Evolutionary conservation across 2,329 filamentous ascomycete species (phyloP), one percentile per base, ranked within the genome.

Genomic region (Fusarium penzigii): DNA sequence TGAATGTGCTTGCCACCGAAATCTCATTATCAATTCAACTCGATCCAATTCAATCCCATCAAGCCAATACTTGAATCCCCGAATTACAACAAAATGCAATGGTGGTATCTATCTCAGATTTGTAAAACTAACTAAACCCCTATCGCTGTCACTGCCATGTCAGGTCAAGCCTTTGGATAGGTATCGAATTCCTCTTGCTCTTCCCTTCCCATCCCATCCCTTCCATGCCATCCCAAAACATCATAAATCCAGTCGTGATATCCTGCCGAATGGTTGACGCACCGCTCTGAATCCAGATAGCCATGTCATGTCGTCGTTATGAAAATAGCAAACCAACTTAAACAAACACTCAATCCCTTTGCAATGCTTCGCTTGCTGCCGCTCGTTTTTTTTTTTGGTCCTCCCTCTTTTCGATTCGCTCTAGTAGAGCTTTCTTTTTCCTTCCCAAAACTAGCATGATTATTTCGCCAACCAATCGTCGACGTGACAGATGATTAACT

Each of bases 231-330:
- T 47, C 46, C 20, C 20, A 4, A 25, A 25, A 25, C 48, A 59
- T 36, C 32, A 57, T 56, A 47, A 60, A 56, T 56, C 61, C 55
- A 59, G 54, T 40, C 47, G 48, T 57, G 56, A 58, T 63, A 43
- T 46, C 55, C 47, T 50, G 48, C 42, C 50, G 55, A 64, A 61
- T 58, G 54, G 60, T 62, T 59, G 56, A 58, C 55, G 53, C 57
- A 59, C 58, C 64, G 64, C 65, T 66, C 56, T 64, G 56, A 53
- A 64, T 52, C 51, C 57, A 61, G 56, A 63, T 59, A 64, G 61
- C 62, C 58, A 60, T 63, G 51, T 68, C 65, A 61, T 68, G 54
- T 68, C 65, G 58, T 68, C 65, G 63, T 68, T 57, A 68, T 63
- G 56, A 59, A 57, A 53, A 51, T 63, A 63, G 53, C 55, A 59